Evolutionary conservation across 1,284 basidiomycete genomes (phyloP), one percentile per base, ranked within the genome.

Genomic region (Trametes sp.): DNA sequence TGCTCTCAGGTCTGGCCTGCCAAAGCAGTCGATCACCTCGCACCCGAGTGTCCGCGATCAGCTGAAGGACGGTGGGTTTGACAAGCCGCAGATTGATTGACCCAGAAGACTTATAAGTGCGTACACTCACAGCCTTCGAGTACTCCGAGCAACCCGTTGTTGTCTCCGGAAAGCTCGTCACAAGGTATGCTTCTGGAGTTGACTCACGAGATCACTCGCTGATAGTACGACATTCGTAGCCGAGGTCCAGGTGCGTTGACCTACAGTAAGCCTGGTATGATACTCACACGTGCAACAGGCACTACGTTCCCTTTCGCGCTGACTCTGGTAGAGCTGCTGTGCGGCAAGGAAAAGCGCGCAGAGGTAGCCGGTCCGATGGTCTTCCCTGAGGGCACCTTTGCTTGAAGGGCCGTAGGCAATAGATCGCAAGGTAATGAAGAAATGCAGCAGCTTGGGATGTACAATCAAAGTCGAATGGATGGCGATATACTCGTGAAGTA

Each of bases 111-210:
- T 45, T 19, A 50, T 26, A 31, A 24, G n/a, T n/a, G n/a, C n/a
- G n/a, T 9, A 2, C 23, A 28, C 10, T 6, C 41, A 41, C 59
- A 94, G 92, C 81, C 8, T 96, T 91, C 68, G 83, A 87, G 0
- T 96, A 96, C 75, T 84, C 82, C 3, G 93, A 95, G 63, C 87
- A 92, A 2, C 73, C 89, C 1, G 93, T 96, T 10, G 92, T 94
- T 33, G 79, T 91, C 16, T 90, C 91, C 2, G 85, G 84, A 1
- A 90, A 87, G 56, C 80, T 96, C 7, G 82, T 96, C 38, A 94
- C 93, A 19, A 93, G 90, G 92, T 90, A 48, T 35, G 60, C 44
- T 19, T 29, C 10, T 21, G 16, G 38, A 38, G 38, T 19, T 28
- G 50, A 16, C 28, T 33, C 11, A 19, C 2, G 6, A 14, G 8